These are phyloP conservation scores for Suillus ampliporus DNA, from an alignment of 768 basidiomycete species.

Conservation along the genomic window DNA sequence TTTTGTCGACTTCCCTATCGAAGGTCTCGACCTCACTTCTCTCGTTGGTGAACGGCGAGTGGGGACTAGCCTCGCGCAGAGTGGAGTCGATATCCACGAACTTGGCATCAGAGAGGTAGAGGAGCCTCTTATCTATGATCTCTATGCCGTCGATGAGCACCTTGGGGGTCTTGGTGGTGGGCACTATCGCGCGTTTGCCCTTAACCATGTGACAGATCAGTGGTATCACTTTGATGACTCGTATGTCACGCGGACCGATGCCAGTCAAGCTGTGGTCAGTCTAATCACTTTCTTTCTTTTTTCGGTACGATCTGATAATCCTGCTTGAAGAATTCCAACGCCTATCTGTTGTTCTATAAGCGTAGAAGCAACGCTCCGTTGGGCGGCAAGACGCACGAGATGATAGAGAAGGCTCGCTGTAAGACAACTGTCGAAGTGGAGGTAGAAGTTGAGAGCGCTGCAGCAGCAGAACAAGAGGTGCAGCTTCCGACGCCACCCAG, in stretches of 20 bases:
- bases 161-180: conserved; percentile 93
- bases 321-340: conserved; percentile 74
- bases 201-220: conserved; percentile 76
- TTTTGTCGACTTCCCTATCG: conserved; percentile 91
- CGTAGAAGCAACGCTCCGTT: conserved; percentile 80
- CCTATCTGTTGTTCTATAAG: conserved; percentile 95
- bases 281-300: conserved; percentile 4
- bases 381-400: conserved; percentile 80
- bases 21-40: conserved; percentile 81
- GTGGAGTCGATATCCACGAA: conserved; percentile 60
- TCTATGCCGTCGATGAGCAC: conserved; percentile 98
- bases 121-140: conserved; percentile 89
- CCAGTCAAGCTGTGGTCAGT: conserved; percentile 79
- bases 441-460: conserved; percentile 26
- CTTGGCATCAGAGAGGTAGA: conserved; percentile 63
- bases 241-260: conserved; percentile 67
- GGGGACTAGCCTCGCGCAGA: conserved; percentile 62
- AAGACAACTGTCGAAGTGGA: conserved; percentile 27
- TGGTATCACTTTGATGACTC: conserved; percentile 99
- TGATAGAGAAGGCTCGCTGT: conserved; percentile 65
- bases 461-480: conserved; percentile 38
- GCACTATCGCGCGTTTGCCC: conserved; percentile 94
- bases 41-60: conserved; percentile 81
- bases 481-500: conserved; percentile 65
- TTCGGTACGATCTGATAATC: conserved; percentile 7